Base-by-base conservation (phyloP, 306 rosid species). In the Cicer judaicum region DNA sequence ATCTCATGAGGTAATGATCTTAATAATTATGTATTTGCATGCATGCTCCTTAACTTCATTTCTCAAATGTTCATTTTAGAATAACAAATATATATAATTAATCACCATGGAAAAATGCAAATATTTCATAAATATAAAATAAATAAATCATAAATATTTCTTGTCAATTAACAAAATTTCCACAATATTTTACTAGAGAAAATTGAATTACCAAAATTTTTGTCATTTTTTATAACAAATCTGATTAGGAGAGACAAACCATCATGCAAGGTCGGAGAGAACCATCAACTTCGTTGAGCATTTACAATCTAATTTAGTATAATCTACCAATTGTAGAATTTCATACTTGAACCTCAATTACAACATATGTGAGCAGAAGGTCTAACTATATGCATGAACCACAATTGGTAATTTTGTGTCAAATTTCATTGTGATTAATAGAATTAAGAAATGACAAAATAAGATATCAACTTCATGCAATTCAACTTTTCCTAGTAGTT, bases 1-100 rank as follows among this genome's bases (percentile, higher is more conserved):
- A 73, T 14, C 2, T 48, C 7, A 47, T 2, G 75, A 74, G 83
- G 88, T 84, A 78, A 44, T 61, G 61, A 50, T 65, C 44, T 62
- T 67, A 40, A 38, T 64, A 29, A 49, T 47, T 46, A 47, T 65
- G 9, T 15, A 48, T 62, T 52, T 43, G 6, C 50, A 78, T 64
- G 68, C 0, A 44, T 67, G 16, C 11, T 62, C 50, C 70, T 74
- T 9, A 39, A 49, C 54, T 63, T 64, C 12, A 63, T 38, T 72
- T 46, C 41, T 73, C 15, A 34, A 59, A 13, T 39, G 9, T 61
- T 61, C 11, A 41, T 64, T 62, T 44, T 68, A 24, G 40, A 46
- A 64, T 8, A 64, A 60, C 2, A 29, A 0, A 16, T 4, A 56
- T 10, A 18, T 21, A 19, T 21, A 21, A 56, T 53, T 53, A n/a